A percentile compares a stretch with the other conserved stretches of the same genome.
Conservation (phyloP, 352 stramenopile species). For the Pythium angustatum region DNA sequence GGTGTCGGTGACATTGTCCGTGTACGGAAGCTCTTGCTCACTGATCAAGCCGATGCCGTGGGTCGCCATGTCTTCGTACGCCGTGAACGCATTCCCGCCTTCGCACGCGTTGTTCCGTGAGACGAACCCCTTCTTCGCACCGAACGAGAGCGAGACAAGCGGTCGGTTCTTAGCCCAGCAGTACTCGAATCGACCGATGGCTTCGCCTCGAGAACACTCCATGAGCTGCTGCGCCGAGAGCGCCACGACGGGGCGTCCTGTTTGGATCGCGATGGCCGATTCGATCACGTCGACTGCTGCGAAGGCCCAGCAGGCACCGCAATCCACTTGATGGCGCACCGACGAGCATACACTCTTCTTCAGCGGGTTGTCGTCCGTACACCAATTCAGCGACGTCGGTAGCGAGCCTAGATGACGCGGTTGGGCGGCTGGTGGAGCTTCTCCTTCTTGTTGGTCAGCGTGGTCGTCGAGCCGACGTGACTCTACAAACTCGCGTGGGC, state of each 20-base stretch:
- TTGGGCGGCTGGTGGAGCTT: slow-evolving; percentile 9
- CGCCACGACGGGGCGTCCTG: slow-evolving; percentile 42
- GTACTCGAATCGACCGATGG: slow-evolving; percentile 75
- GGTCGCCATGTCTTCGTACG: slow-evolving; percentile 57
- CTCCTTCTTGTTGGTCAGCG: slow-evolving; percentile 36
- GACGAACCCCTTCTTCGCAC: slow-evolving; percentile 65
- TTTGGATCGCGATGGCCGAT: slow-evolving; percentile 54
- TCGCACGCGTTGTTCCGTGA: slow-evolving; percentile 67
- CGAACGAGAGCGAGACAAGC: slow-evolving; percentile 52
- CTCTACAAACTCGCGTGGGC: slow-evolving; percentile 51
- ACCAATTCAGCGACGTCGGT: slow-evolving; percentile 65
- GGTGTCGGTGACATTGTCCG: slow-evolving; percentile 47
- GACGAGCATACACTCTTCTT: slow-evolving; percentile 64
- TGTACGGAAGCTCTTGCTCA: slow-evolving; percentile 65
- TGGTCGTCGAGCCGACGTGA: too few species aligned
- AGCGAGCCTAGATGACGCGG: slow-evolving; percentile 39
- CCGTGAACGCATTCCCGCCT: slow-evolving; percentile 71
- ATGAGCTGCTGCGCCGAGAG: slow-evolving; percentile 81
- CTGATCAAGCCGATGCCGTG: slow-evolving; percentile 54
- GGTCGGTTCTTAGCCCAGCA: slow-evolving; percentile 62
- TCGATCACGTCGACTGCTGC: slow-evolving; percentile 76
- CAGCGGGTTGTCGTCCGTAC: slow-evolving; percentile 60
- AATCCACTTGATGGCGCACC: slow-evolving; percentile 79
- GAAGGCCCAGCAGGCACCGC: slow-evolving; percentile 84
- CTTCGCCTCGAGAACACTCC: slow-evolving; percentile 64